phyloP scores from a whole-genome alignment of 2,329 filamentous ascomycete genomes.

The Arthrobotrys megalospora region DNA sequence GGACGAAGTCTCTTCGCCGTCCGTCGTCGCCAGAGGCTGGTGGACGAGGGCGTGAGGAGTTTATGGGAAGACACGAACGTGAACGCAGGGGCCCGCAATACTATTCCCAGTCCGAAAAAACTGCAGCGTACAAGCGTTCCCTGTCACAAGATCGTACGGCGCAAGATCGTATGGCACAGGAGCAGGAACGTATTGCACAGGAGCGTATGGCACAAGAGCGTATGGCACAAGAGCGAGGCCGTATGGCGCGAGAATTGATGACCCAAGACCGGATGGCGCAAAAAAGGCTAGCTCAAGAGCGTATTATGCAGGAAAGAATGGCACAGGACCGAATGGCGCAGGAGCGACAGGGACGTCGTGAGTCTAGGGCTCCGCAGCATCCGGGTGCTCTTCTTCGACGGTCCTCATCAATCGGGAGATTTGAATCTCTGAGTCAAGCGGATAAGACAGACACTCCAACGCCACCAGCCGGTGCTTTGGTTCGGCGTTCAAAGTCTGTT shows the following conservation, averaged over 20 bases:
- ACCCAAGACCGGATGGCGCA: not conserved
- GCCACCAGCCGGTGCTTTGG: conserved; percentile 30
- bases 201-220: not conserved
- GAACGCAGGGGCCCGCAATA: conserved; percentile 24
- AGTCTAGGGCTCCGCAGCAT: conserved; percentile 13
- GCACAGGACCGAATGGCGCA: not conserved
- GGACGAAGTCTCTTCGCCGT: conserved; percentile 35
- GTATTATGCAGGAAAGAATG: not conserved
- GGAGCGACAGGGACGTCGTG: conserved; percentile 36
- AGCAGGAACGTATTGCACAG: not conserved
- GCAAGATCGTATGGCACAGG: not conserved
- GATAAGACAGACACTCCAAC: conserved; percentile 38
- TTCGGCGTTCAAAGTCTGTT: conserved; percentile 57
- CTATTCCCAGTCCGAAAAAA: conserved; percentile 47
- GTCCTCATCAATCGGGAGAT: conserved; percentile 51
- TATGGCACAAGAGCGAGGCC: not conserved
- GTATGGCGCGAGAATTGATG: conserved; percentile 2
- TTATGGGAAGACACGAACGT: conserved; percentile 18
- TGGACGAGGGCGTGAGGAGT: conserved; percentile 35
- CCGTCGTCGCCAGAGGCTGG: conserved; percentile 39
- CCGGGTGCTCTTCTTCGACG: conserved; percentile 23
- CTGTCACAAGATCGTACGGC: conserved; percentile 46
- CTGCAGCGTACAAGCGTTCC: conserved; percentile 36
- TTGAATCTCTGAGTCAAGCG: conserved; percentile 21
- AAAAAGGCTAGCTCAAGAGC: conserved; percentile 12